Evolutionary conservation across 1,284 basidiomycete species (phyloP), one percentile per base, ranked within the genome.

Genomic region (Leccinum laetum): DNA sequence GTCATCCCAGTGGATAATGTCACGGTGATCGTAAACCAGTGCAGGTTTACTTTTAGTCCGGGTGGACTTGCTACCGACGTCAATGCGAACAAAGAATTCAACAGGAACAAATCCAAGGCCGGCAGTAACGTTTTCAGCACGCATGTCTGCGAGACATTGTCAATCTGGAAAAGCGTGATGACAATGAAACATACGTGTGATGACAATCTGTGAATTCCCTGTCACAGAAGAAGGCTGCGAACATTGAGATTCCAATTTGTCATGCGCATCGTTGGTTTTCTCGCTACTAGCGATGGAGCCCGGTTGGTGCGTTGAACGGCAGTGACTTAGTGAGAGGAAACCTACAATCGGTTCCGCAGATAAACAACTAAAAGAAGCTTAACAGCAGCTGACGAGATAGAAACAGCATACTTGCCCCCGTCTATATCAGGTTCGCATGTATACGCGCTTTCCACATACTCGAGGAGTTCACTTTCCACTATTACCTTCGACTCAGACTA

Each of bases 1-100:
- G 10, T 71, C 65, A 5, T 65, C 44, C 71, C 70, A 71, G 14
- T 71, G 57, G 11, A 71, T 21, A 8, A 59, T 3, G 29, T 26
- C 24, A 26, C 24, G 24, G n/a, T 18, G 37, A 3, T 61, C 60
- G 9, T 64, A 5, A 1, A 65, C 32, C 10, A 6, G 7, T 16
- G 52, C 49, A 0, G 57, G 41, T 26, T 71, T 73, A 3, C 41
- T 60, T 5, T 46, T 0, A 6, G 69, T 72, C 53, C 44, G 53
- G 46, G 44, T 56, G 0, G 13, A 57, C 29, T 29, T 32, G 2
- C 46, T 46, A 13, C n/a, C 41, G 5, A 58, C 61, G 8, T 65
- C 26, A 9, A 71, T 14, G 0, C 44, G 21, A 11, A 72, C 59
- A 61, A 63, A 66, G n/a, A 70, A 65, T 7, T 65, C 70, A 2